Conservation (phyloP, 805 yeast genomes). For the Debaryomyces castellii region DNA sequence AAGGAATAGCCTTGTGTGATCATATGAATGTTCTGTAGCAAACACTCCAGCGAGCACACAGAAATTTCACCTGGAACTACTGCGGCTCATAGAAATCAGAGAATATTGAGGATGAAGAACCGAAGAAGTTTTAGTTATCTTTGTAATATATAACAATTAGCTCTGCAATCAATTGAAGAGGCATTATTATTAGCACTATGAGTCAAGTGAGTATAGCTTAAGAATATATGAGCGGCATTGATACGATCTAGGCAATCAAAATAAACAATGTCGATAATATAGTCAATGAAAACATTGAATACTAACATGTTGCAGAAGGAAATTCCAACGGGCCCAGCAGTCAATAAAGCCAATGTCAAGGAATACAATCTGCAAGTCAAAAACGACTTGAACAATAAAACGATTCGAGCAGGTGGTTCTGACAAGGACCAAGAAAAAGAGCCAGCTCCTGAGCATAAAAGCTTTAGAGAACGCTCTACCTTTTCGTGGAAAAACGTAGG, state of each 20-base stretch:
- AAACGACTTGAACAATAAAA: constrained; percentile 8
- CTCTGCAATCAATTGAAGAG: neutral
- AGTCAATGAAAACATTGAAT: neutral
- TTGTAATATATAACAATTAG: neutral
- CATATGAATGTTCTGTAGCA: neutral
- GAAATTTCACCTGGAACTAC: neutral
- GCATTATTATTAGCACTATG: neutral
- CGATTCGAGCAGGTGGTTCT: constrained; percentile 17
- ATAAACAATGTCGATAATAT: neutral
- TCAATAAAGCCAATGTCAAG: constrained; percentile 16
- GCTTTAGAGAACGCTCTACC: constrained; percentile 26
- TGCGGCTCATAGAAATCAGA: neutral
- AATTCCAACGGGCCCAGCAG: constrained; percentile 14
- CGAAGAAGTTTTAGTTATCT: neutral
- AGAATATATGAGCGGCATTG: neutral
- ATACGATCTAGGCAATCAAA: neutral
- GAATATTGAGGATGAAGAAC: neutral
- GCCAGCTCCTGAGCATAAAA: constrained; percentile 8
- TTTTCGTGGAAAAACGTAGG: constrained; percentile 44
- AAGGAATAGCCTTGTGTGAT: neutral
- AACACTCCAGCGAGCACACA: neutral
- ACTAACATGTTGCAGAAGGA: neutral
- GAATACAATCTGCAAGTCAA: constrained; percentile 15
- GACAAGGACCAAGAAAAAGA: constrained; percentile 1
- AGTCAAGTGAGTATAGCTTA: neutral